Evolutionary conservation across 2,329 filamentous ascomycete species (phyloP).

Genomic region (Lasiodiplodia theobromae): DNA sequence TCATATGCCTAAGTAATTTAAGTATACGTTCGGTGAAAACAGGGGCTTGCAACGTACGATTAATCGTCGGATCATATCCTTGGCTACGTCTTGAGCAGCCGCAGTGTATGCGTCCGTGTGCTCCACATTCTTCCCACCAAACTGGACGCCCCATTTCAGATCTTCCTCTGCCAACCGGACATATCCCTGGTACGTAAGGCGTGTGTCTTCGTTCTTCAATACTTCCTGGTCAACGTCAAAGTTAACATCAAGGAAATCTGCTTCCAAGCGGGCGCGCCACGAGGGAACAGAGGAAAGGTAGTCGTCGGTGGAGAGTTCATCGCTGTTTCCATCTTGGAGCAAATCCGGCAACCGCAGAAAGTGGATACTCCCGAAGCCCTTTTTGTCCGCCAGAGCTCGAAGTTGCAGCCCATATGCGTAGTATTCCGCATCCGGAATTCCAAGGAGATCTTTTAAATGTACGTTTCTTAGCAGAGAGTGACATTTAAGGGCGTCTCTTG

Average conservation of each 20-base stretch:
- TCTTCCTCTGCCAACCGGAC: background rate
- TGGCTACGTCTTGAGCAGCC: background rate
- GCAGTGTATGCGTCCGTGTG: background rate
- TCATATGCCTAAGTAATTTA: conserved; percentile 8
- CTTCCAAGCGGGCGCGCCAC: background rate
- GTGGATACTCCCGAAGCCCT: background rate
- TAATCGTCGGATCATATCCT: background rate
- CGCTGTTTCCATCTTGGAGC: background rate
- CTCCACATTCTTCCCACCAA: background rate
- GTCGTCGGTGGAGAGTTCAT: background rate
- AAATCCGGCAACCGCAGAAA: background rate
- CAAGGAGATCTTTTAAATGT: background rate
- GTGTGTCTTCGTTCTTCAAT: background rate
- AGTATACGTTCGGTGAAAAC: background rate
- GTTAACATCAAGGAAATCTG: background rate
- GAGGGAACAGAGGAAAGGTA: background rate
- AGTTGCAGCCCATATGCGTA: background rate
- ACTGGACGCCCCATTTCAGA: background rate
- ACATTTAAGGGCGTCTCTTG: background rate
- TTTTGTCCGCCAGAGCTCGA: background rate
- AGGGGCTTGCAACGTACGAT: background rate
- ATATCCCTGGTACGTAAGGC: background rate
- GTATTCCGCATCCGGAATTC: conserved; percentile 1
- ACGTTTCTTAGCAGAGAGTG: background rate
- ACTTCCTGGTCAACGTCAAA: background rate